phyloP scores from a whole-genome alignment of 1,139 yeast genomes.

The Sugiyamaella novakii region DNA sequence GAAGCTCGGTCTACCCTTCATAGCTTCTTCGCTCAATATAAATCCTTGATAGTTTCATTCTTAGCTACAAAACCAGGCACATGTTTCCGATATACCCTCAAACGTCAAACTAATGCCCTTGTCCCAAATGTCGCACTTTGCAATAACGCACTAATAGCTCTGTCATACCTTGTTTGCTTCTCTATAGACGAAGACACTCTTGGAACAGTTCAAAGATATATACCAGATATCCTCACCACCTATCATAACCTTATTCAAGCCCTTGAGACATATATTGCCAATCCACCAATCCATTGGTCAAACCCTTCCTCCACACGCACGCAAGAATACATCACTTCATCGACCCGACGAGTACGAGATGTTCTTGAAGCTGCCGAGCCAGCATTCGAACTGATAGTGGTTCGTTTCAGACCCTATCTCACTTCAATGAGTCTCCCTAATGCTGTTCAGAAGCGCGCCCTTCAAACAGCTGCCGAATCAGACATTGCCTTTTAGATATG shows the following conservation, averaged over 20 bases:
- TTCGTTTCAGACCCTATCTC: constrained; percentile 35
- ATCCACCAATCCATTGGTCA: constrained; percentile 43
- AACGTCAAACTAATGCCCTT: constrained; percentile 33
- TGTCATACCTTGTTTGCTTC: constrained; percentile 35
- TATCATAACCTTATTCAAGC: constrained; percentile 35
- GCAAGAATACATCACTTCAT: not conserved
- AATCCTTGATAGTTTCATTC: constrained; percentile 20
- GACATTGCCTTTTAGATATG: constrained; percentile 10
- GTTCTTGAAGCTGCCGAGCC: constrained; percentile 30
- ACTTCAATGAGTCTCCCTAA: constrained; percentile 30
- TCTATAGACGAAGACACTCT: constrained; percentile 43
- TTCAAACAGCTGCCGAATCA: constrained; percentile 7
- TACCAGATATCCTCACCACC: constrained; percentile 39
- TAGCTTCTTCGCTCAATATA: constrained; percentile 18
- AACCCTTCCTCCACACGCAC: constrained; percentile 31
- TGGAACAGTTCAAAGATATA: constrained; percentile 46
- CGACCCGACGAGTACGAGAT: constrained; percentile 21
- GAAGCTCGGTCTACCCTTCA: constrained; percentile 3
- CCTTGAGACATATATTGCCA: constrained; percentile 33
- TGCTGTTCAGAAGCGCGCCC: constrained; percentile 23
- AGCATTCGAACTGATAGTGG: constrained; percentile 37
- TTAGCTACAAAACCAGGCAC: constrained; percentile 29
- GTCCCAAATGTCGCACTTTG: constrained; percentile 38
- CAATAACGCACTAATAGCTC: constrained; percentile 36
- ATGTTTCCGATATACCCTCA: constrained; percentile 40